Percentiles rank a stretch among this genome's conserved stretches.
These are phyloP conservation scores for Arabidopsis arenosa DNA, from an alignment of 345 rosid genomes.

Conservation along the genomic window DNA sequence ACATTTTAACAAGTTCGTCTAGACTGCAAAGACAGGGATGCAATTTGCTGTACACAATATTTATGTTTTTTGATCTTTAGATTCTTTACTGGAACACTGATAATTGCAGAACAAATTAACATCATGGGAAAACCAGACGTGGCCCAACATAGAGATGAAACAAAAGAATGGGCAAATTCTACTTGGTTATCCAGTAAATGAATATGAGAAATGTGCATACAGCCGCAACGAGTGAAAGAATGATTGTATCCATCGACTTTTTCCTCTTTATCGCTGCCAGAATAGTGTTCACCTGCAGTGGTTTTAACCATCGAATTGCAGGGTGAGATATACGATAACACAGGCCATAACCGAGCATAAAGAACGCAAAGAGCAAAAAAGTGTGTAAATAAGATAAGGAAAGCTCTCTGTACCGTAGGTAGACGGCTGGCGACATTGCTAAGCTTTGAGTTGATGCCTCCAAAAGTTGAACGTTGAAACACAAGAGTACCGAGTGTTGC, in stretches of 20 bases:
- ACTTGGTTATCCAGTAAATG: conserved; percentile 94
- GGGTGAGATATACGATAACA: conserved; percentile 13
- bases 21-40: conserved; percentile 23
- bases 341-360: neutral
- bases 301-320: conserved; percentile 28
- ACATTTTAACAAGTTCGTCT: neutral
- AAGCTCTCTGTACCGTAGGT: conserved; percentile 67
- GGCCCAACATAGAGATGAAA: conserved; percentile 41
- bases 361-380: conserved; percentile 7
- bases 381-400: neutral
- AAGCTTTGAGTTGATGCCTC: conserved; percentile 94
- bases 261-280: conserved; percentile 88
- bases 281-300: conserved; percentile 80
- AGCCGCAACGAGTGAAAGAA: conserved; percentile 92
- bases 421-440: conserved; percentile 90
- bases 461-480: conserved; percentile 89
- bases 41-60: conserved; percentile 44
- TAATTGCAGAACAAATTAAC: conserved; percentile 32
- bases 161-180: conserved; percentile 36
- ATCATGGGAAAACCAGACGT: conserved; percentile 37
- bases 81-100: conserved; percentile 33
- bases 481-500: conserved; percentile 87
- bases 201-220: conserved; percentile 93
- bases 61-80: conserved; percentile 33
- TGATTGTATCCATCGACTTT: conserved; percentile 94